phyloP scores from a whole-genome alignment of 2,329 filamentous ascomycete genomes.

The Ascosphaera apis region DNA sequence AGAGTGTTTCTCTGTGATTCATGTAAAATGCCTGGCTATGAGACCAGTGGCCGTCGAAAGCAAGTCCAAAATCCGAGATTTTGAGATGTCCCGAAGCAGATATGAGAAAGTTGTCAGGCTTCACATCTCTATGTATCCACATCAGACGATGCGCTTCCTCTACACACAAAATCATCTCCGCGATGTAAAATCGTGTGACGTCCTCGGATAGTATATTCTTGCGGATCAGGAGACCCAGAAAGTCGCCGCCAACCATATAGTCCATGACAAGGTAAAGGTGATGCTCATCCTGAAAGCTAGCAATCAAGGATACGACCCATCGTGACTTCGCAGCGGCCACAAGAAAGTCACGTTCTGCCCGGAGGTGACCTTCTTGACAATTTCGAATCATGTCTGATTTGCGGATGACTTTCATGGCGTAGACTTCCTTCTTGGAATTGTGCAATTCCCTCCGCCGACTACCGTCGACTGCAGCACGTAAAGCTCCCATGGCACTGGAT shows the following conservation, averaged over 20 bases:
- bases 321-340: conserved; percentile 68
- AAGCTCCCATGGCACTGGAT: conserved; percentile 5
- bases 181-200: conserved; percentile 65
- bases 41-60: conserved; percentile 87
- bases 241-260: conserved; percentile 93
- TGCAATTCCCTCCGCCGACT: conserved; percentile 12
- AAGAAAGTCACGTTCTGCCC: conserved; percentile 78
- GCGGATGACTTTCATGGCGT: conserved; percentile 90
- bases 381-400: conserved; percentile 85
- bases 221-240: conserved; percentile 63
- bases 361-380: conserved; percentile 75
- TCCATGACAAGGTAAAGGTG: conserved; percentile 93
- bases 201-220: conserved; percentile 62
- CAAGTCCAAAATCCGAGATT: conserved; percentile 88
- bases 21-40: conserved; percentile 77
- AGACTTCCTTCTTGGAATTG: conserved; percentile 36
- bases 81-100: conserved; percentile 73
- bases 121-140: conserved; percentile 90
- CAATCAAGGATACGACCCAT: conserved; percentile 73
- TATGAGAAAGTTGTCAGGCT: conserved; percentile 93
- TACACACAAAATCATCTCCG: conserved; percentile 88
- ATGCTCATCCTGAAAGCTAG: conserved; percentile 67
- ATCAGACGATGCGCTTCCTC: conserved; percentile 72
- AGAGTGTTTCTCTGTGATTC: conserved; percentile 54
- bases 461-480: conserved; percentile 9